These are phyloP conservation scores for Linnemannia hyalina DNA, from an alignment of 192 early-diverging fungal genomes.

Conservation along the genomic window DNA sequence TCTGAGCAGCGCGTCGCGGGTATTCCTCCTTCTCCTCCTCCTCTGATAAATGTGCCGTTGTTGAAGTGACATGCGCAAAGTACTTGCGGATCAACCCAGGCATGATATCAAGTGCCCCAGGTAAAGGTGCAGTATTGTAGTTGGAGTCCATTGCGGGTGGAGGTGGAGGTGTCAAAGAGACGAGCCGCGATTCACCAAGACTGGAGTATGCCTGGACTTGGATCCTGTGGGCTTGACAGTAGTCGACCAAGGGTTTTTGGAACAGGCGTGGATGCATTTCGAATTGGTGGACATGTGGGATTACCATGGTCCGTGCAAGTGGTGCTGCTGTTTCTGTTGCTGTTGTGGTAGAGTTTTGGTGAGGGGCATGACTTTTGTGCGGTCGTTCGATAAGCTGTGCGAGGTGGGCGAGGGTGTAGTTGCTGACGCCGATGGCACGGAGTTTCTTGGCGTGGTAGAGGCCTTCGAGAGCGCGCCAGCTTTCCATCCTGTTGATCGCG, in stretches of 20 bases:
- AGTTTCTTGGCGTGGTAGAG: slow-evolving; percentile 70
- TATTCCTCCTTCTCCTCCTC: slow-evolving; percentile 33
- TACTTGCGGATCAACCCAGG: slow-evolving; percentile 55
- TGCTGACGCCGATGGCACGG: slow-evolving; percentile 79
- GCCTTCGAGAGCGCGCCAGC: slow-evolving; percentile 74
- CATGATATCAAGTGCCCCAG: slow-evolving; percentile 41
- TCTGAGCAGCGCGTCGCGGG: slow-evolving; percentile 58
- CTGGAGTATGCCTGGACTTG: slow-evolving; percentile 79
- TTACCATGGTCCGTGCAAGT: slow-evolving; percentile 59
- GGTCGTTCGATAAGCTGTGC: slow-evolving; percentile 63
- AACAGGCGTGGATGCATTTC: slow-evolving; percentile 77
- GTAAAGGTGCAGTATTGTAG: slow-evolving; percentile 21
- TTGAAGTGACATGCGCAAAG: neutral
- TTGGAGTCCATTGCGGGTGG: slow-evolving; percentile 30
- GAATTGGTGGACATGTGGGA: slow-evolving; percentile 79
- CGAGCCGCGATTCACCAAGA: slow-evolving; percentile 71
- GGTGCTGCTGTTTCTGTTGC: neutral
- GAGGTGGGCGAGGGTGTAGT: slow-evolving; percentile 74
- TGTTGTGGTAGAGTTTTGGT: neutral
- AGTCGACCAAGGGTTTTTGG: slow-evolving; percentile 68
- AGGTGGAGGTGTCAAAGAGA: slow-evolving; percentile 28
- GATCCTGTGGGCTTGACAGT: slow-evolving; percentile 69
- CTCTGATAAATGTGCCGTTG: neutral
- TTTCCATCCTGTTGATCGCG: slow-evolving; percentile 63
- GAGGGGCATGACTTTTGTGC: neutral